Base-by-base conservation (phyloP, 75 land plant genomes). In the Picea sitchensis region DNA sequence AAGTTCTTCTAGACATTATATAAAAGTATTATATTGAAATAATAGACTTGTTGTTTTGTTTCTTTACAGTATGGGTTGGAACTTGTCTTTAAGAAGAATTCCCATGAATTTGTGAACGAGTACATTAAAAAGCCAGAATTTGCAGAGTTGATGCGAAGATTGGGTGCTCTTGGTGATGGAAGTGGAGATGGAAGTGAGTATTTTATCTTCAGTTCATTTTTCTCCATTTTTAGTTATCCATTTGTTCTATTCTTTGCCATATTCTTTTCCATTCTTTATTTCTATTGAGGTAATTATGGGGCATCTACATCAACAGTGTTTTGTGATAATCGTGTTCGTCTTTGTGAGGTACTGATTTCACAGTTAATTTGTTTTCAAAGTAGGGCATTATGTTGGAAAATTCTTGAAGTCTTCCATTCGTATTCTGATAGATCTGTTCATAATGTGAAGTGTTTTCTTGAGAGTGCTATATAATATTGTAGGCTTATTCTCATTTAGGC, bases 91-190 rank as follows among this genome's bases (percentile, higher is more conserved):
- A 94, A 87, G 44, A 91, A 87, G 83, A 96, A 96, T 77, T 92
- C 87, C 13, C 99, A 96, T 86, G 85, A 87, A 69, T 96, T 96
- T 83, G 93, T 91, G 30, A 81, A 91, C 51, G 90, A 96, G 69
- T 92, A 86, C 79, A 54, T 91, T 82, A 88, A 92, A 79, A 90
- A 78, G 23, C 92, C 93, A 17, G 93, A 92, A 30, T 96, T 85
- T 78, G 86, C 89, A 7, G 99, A 96, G 59, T 88, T 96, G 60
- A 96, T 96, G 95, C 82, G 92, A 69, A 87, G 94, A 77, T 91
- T 95, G 61, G 99, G 99, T 79, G 99, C 99, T n/a, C 84, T 96
- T 72, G 98, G 99, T 68, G 95, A 96, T 83, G 95, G 95, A 14
- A 87, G 76, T 80, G 83, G 80, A 51, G 88, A 90, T 56, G 83